Evolutionary conservation across 2,329 filamentous ascomycete genomes (phyloP), one percentile per base, ranked within the genome.

Genomic region (Cercospora zeina): DNA sequence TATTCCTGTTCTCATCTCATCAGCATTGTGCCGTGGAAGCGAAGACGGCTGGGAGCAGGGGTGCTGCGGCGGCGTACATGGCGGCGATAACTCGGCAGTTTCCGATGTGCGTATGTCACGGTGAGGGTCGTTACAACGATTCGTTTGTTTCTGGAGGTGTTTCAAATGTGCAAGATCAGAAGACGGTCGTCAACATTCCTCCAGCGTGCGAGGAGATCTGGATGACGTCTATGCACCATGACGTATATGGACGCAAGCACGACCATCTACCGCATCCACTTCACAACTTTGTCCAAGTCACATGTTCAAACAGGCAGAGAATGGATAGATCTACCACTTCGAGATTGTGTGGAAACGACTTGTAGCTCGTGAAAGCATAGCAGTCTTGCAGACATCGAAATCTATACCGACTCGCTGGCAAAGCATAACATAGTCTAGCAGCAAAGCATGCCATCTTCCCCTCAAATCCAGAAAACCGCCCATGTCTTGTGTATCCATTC

Each of bases 1-100:
- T 62, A 70, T 60, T 60, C 58, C 58, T 60, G 50, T 54, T 5
- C 16, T 6, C 36, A 56, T 34, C 5, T 16, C 10, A 21, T 30
- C 14, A 30, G 47, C 24, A 16, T 30, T 16, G 47, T 33, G 47
- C 24, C 30, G 47, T 9, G 47, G 47, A 21, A 19, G n/a, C 19
- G 30, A 19, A n/a, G n/a, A 34, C 8, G 19, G 31, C 31, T 24
- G 30, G 55, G 16, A 45, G 31, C 27, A 37, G 56, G 42, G 42
- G 19, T 31, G 14, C 2, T 31, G 27, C 19, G 19, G 49, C 24
- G 24, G 24, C 56, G 31, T 58, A 58, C 56, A 58, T 58, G 56
- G 30, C 30, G 56, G 56, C 56, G 30, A 58, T 58, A 24, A 42
- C 50, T 51, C 42, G 56, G 56, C 42, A 50, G 42, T 58, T 50